Evolutionary conservation across 2,329 filamentous ascomycete genomes (phyloP).

Genomic region (Alternaria sp.): DNA sequence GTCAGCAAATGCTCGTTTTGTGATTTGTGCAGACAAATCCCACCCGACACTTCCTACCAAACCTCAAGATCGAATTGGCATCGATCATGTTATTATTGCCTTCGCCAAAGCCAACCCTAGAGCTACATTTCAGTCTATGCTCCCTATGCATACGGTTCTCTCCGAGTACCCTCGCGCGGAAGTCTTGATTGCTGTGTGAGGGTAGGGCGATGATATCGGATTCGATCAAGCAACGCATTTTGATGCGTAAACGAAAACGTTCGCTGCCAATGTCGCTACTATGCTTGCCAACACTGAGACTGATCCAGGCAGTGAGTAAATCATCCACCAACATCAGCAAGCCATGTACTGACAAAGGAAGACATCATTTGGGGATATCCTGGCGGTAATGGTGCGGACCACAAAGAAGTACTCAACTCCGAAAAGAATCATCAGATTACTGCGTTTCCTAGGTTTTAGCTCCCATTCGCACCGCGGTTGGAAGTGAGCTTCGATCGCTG

Average conservation of each 20-base stretch:
- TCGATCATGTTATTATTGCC: conserved; percentile 49
- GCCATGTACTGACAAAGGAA: background rate
- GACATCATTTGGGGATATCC: conserved; percentile 74
- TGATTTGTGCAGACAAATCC: conserved; percentile 49
- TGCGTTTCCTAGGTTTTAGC: conserved; percentile 67
- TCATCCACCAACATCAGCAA: background rate
- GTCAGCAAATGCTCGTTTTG: conserved; percentile 36
- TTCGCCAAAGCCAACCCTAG: conserved; percentile 54
- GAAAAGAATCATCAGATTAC: conserved; percentile 67
- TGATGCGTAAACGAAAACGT: conserved; percentile 56
- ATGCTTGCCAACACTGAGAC: conserved; percentile 71
- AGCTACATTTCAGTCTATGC: conserved; percentile 62
- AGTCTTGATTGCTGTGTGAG: conserved; percentile 75
- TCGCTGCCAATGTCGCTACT: conserved; percentile 69
- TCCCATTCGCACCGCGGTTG: conserved; percentile 67
- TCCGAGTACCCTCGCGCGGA: conserved; percentile 66
- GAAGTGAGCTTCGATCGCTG: conserved; percentile 69
- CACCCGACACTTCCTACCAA: conserved; percentile 42
- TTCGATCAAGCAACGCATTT: conserved; percentile 67
- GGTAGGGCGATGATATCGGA: conserved; percentile 75
- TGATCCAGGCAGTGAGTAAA: conserved; percentile 65
- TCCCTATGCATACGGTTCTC: conserved; percentile 61
- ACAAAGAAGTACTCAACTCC: conserved; percentile 68
- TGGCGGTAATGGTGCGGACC: conserved; percentile 74
- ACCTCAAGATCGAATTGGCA: conserved; percentile 39